Conservation (phyloP, 495 filamentous ascomycete genomes). For the Penicillium tannophilum region DNA sequence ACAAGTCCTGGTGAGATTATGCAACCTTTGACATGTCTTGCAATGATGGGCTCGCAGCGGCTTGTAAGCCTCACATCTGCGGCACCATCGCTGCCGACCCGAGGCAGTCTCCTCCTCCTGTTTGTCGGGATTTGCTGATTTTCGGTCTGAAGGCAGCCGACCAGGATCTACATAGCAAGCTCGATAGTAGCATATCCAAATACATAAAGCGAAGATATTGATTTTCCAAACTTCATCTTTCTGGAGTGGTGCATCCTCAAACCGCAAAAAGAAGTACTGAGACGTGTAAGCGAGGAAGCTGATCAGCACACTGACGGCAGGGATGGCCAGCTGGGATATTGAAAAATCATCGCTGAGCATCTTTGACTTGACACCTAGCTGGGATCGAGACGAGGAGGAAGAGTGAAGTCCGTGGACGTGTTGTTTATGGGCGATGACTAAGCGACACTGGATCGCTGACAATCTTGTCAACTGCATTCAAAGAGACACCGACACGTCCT, state of each 20-base stretch:
- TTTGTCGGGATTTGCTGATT: conserved; percentile 20
- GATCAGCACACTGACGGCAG: conserved; percentile 67
- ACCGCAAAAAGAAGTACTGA: conserved; percentile 77
- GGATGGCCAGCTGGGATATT: conserved; percentile 58
- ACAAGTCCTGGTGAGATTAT: not conserved
- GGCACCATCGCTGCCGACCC: conserved; percentile 69
- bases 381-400: conserved; percentile 6
- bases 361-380: conserved; percentile 4
- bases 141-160: conserved; percentile 36
- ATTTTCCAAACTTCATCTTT: conserved; percentile 63
- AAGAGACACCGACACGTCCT: too few species aligned
- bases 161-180: conserved; percentile 82
- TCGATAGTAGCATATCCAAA: conserved; percentile 79
- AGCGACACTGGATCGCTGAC: conserved; percentile 10
- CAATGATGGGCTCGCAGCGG: conserved; percentile 92
- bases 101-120: conserved; percentile 29
- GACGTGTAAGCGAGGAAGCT: conserved; percentile 80
- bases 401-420: conserved; percentile 16
- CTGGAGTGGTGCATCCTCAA: conserved; percentile 69
- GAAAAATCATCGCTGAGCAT: conserved; percentile 31
- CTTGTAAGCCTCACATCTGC: conserved; percentile 80
- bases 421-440: conserved; percentile 31
- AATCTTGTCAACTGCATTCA: too few species aligned
- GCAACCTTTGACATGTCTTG: conserved; percentile 73
- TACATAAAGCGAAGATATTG: conserved; percentile 69